Evolutionary conservation across 1,139 yeast genomes (phyloP).

Genomic region (Candida gigantensis): DNA sequence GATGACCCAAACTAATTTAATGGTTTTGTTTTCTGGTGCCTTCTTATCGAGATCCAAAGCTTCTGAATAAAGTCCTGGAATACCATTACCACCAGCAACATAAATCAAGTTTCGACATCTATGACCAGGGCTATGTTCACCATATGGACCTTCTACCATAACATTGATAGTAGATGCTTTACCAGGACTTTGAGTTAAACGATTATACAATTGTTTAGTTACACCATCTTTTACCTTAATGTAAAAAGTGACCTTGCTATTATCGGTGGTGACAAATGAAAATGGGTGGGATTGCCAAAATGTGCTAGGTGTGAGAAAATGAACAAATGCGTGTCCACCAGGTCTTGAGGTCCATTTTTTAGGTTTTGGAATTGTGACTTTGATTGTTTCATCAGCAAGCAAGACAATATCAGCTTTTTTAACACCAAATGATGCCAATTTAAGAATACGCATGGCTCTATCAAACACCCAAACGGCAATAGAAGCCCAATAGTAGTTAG

Average conservation of each 20-base stretch:
- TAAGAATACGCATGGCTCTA: constrained; percentile 33
- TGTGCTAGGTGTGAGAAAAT: constrained; percentile 38
- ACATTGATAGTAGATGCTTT: constrained; percentile 22
- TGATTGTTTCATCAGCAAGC: constrained; percentile 40
- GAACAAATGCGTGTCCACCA: constrained; percentile 52
- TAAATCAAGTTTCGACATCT: constrained; percentile 31
- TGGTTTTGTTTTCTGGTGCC: constrained; percentile 21
- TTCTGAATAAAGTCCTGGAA: constrained; percentile 44
- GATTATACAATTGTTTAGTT: constrained; percentile 32
- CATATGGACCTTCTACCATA: constrained; percentile 32
- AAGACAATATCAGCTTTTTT: constrained; percentile 33
- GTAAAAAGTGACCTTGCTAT: constrained; percentile 20
- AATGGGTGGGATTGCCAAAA: constrained; percentile 45
- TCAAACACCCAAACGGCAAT: constrained; percentile 44
- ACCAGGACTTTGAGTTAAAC: constrained; percentile 34
- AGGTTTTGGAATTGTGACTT: constrained; percentile 40
- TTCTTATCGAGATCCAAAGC: constrained; percentile 33
- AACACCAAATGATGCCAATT: constrained; percentile 35
- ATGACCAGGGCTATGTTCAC: constrained; percentile 31
- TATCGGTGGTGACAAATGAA: constrained; percentile 25
- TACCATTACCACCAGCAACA: constrained; percentile 42
- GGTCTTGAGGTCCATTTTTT: constrained; percentile 38
- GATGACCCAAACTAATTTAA: constrained; percentile 37
- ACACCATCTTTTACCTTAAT: constrained; percentile 40
- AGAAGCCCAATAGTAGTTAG: constrained; percentile 36